Base-by-base conservation (phyloP, 192 early-diverging fungal genomes). In the Mortierella alpina region DNA sequence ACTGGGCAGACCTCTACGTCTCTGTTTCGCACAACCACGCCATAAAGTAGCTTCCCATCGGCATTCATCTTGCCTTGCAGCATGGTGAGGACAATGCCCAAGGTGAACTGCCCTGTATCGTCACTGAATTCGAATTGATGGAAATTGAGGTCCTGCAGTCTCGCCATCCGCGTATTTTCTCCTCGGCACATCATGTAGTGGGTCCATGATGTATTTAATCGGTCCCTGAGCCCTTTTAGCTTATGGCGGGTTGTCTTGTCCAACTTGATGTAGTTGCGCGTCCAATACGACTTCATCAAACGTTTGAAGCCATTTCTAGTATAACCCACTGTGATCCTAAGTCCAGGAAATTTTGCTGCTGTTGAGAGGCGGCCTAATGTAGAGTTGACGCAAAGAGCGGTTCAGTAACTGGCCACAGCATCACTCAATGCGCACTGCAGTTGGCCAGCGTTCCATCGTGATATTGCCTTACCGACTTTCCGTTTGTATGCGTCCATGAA, bases 401-500 rank as follows among this genome's bases (percentile, higher is more conserved):
- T n/a, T 31, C 31, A 31, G 3, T 31, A 31, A 31, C 31, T 31
- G 31, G 31, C 31, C 31, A 31, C 3, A 3, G 31, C 1, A 17
- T n/a, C n/a, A n/a, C n/a, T n/a, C n/a, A n/a, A n/a, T 18, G n/a
- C n/a, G n/a, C 17, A 9, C 42, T 22, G 12, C 18, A 58, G 44
- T 41, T 49, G 18, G 1, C 20, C 2, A 7, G 31, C 11, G 54
- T n/a, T n/a, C n/a, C n/a, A 68, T 55, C n/a, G n/a, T n/a, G n/a
- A n/a, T n/a, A n/a, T n/a, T n/a, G n/a, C n/a, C n/a, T n/a, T n/a
- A n/a, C n/a, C 55, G 48, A 68, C 49, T 45, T 47, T 68, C 45
- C 46, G 53, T 13, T 58, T 68, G 66, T 59, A 68, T 15, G 66
- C 66, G 41, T 68, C 66, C 66, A 68, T 46, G 55, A 68, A 68